Evolutionary conservation across 805 yeast genomes (phyloP).

Genomic region (Cyberlindnera sargentensis): DNA sequence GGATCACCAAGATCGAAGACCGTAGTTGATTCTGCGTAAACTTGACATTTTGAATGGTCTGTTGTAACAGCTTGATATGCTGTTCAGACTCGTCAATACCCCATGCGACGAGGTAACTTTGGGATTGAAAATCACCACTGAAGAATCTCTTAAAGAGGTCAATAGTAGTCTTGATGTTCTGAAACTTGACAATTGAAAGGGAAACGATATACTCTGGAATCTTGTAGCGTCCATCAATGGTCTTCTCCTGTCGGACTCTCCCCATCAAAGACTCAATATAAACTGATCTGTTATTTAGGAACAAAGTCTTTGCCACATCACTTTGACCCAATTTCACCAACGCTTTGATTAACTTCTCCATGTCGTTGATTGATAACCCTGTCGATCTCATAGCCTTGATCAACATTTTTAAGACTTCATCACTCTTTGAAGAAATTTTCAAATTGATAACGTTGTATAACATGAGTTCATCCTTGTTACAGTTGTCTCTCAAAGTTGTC

Average conservation of each 20-base stretch:
- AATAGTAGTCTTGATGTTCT: constrained; percentile 52
- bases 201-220: constrained; percentile 49
- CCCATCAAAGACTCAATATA: constrained; percentile 41
- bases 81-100: constrained; percentile 3
- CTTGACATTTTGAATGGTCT: constrained; percentile 60
- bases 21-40: constrained; percentile 44
- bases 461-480: constrained; percentile 23
- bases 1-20: constrained; percentile 47
- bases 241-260: constrained; percentile 34
- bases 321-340: constrained; percentile 35
- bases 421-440: constrained; percentile 27
- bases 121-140: constrained; percentile 30
- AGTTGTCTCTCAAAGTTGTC: constrained; percentile 6
- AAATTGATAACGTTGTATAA: constrained; percentile 27
- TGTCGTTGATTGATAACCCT: constrained; percentile 21
- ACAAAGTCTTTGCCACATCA: constrained; percentile 41
- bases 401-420: constrained; percentile 27
- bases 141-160: constrained; percentile 47
- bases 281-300: constrained; percentile 40
- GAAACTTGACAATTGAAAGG: constrained; percentile 55
- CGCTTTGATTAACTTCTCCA: constrained; percentile 22
- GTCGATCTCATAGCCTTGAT: constrained; percentile 27
- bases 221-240: constrained; percentile 42
- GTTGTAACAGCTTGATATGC: constrained; percentile 61
- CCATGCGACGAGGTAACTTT: constrained; percentile 51